Evolutionary conservation across 331 rosid genomes (phyloP).

Genomic region (Erythrophleum ivorense): DNA sequence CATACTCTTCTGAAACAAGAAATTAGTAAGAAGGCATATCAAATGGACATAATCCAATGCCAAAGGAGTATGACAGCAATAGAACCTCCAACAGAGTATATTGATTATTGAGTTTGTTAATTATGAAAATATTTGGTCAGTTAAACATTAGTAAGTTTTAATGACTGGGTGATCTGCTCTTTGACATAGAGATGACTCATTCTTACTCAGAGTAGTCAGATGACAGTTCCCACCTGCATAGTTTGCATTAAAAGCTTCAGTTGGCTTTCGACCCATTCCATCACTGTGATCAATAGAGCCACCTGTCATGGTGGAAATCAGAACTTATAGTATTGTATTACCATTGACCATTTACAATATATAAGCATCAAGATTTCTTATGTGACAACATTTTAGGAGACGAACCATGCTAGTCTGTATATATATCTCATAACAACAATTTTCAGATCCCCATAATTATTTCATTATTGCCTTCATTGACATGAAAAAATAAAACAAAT

Average conservation of each 20-base stretch:
- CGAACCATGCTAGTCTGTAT: constrained; percentile 20
- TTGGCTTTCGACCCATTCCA: constrained; percentile 32
- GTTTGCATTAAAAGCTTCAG: constrained; percentile 42
- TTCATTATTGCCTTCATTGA: constrained; percentile 19
- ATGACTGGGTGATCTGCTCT: constrained; percentile 25
- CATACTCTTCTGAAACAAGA: constrained; percentile 44
- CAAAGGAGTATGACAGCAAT: background rate
- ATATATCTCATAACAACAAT: constrained; percentile 5
- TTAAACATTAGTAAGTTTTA: background rate
- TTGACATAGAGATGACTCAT: constrained; percentile 33
- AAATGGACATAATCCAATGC: constrained; percentile 18
- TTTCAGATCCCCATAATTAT: constrained; percentile 13
- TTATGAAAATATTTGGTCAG: constrained; percentile 3
- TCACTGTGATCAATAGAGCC: constrained; percentile 47
- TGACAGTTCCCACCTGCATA: constrained; percentile 47
- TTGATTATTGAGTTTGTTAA: constrained; percentile 28
- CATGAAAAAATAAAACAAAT: background rate
- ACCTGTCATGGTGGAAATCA: constrained; percentile 52
- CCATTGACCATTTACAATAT: background rate
- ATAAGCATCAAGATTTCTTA: background rate
- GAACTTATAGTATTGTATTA: constrained; percentile 17
- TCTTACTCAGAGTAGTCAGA: constrained; percentile 40
- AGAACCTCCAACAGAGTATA: constrained; percentile 25
- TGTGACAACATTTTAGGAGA: constrained; percentile 21
- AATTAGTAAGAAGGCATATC: constrained; percentile 42